Conservation (phyloP, 2,329 filamentous ascomycete genomes). For the Neonectria punicea region DNA sequence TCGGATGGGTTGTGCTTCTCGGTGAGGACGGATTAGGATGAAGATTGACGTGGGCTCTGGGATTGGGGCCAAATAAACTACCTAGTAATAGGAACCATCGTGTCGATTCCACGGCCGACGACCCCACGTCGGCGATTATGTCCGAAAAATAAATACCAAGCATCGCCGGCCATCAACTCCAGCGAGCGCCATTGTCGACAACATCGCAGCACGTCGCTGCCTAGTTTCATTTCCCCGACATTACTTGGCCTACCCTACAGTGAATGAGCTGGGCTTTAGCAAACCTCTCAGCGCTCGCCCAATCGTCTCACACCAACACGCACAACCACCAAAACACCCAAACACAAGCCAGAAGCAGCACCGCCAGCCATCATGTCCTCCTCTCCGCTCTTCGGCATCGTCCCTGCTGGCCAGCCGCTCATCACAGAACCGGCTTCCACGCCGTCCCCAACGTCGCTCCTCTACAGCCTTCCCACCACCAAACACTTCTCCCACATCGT, state of each 20-base stretch:
- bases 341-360: not conserved
- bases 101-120: conserved; percentile 7
- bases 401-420: conserved; percentile 69
- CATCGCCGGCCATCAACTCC: not conserved
- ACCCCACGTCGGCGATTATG: conserved; percentile 8
- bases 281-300: conserved; percentile 2
- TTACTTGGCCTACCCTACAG: conserved; percentile 1
- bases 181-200: not conserved
- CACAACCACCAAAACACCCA: not conserved
- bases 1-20: conserved; percentile 4
- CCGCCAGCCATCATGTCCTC: conserved; percentile 50
- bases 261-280: not conserved
- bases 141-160: not conserved
- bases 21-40: conserved; percentile 25
- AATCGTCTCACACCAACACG: conserved; percentile 26
- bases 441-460: conserved; percentile 64
- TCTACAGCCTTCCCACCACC: conserved; percentile 61
- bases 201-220: not conserved
- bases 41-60: not conserved
- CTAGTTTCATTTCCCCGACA: not conserved
- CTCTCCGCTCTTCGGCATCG: conserved; percentile 65
- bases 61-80: not conserved
- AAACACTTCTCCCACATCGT: conserved; percentile 82
- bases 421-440: conserved; percentile 64
- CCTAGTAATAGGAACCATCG: conserved; percentile 10